These are phyloP conservation scores for Ophiostoma sp. DNA, from an alignment of 2,329 filamentous ascomycete genomes.

Conservation along the genomic window DNA sequence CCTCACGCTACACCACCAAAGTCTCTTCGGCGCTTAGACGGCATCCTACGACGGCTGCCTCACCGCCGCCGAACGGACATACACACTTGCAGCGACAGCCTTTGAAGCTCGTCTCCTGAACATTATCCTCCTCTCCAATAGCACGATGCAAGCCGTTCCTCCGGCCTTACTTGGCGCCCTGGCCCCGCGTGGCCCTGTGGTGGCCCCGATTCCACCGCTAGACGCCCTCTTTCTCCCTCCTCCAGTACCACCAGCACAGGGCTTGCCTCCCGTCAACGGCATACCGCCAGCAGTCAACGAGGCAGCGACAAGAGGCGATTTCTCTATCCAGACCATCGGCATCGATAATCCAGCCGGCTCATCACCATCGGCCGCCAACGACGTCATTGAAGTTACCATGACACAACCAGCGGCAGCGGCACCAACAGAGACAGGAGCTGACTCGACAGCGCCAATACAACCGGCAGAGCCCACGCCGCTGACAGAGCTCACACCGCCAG, in stretches of 20 bases:
- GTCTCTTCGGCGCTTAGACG: neutral
- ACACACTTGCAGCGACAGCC: neutral
- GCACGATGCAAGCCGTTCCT: neutral
- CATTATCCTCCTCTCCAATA: no score
- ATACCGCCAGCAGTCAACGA: neutral
- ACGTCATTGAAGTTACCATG: slow-evolving; percentile 25
- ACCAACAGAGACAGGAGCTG: neutral
- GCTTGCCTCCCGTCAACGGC: slow-evolving; percentile 13
- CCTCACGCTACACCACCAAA: neutral
- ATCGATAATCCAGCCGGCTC: neutral
- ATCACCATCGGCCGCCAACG: neutral
- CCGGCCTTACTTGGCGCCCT: neutral
- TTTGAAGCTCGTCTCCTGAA: neutral
- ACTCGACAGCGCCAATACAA: neutral
- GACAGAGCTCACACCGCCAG: neutral
- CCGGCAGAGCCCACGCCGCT: neutral
- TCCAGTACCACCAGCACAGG: slow-evolving; percentile 17
- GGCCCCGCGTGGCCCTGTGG: slow-evolving; percentile 13
- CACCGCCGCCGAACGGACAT: neutral
- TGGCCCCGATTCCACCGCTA: slow-evolving; percentile 3
- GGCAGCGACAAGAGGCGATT: slow-evolving; percentile 8
- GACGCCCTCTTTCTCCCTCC: slow-evolving; percentile 18
- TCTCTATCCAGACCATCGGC: slow-evolving; percentile 24
- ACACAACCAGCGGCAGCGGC: slow-evolving; percentile 21
- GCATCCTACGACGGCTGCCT: neutral